These are phyloP conservation scores for Myxozyma geophila DNA, from an alignment of 805 yeast genomes.

Conservation along the genomic window DNA sequence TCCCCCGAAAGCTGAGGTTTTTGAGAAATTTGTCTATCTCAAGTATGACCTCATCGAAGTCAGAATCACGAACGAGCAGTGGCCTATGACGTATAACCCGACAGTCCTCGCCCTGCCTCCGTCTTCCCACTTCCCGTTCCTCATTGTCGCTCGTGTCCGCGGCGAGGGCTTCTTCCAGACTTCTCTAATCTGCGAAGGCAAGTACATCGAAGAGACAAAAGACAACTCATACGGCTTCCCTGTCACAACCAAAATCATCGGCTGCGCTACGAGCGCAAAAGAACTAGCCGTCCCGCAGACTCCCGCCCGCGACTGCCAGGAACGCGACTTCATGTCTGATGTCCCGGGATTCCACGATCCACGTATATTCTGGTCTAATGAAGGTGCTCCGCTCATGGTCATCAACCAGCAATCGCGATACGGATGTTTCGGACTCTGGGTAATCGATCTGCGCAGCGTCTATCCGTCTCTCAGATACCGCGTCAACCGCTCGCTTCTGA, in stretches of 20 bases:
- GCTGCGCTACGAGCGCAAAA: conserved; percentile 30
- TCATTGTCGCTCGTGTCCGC: conserved; percentile 34
- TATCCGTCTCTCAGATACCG: conserved; percentile 34
- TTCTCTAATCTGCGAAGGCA: conserved; percentile 32
- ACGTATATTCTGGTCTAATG: conserved; percentile 31
- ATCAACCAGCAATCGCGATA: conserved; percentile 35
- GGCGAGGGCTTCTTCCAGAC: conserved; percentile 25
- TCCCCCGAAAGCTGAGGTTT: conserved; percentile 15
- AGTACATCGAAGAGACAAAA: conserved; percentile 24
- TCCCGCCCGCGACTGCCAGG: conserved; percentile 32
- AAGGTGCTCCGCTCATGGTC: conserved; percentile 37
- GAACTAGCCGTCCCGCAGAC: conserved; percentile 31
- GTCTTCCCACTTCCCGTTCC: conserved; percentile 33
- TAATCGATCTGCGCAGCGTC: conserved; percentile 32
- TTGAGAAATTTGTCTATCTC: conserved; percentile 25
- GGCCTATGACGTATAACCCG: conserved; percentile 33
- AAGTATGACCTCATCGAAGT: conserved; percentile 28
- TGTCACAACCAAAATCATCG: conserved; percentile 8
- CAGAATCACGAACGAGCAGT: conserved; percentile 23
- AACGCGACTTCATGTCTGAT: conserved; percentile 26
- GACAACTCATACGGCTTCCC: conserved; percentile 21
- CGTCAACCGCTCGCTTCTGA: conserved; percentile 29
- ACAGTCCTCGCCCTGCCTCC: conserved; percentile 34
- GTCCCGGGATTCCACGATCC: conserved; percentile 37
- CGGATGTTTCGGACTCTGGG: conserved; percentile 36